Evolutionary conservation across 2,329 filamentous ascomycete species (phyloP).

Genomic region (Colletotrichum incanum): DNA sequence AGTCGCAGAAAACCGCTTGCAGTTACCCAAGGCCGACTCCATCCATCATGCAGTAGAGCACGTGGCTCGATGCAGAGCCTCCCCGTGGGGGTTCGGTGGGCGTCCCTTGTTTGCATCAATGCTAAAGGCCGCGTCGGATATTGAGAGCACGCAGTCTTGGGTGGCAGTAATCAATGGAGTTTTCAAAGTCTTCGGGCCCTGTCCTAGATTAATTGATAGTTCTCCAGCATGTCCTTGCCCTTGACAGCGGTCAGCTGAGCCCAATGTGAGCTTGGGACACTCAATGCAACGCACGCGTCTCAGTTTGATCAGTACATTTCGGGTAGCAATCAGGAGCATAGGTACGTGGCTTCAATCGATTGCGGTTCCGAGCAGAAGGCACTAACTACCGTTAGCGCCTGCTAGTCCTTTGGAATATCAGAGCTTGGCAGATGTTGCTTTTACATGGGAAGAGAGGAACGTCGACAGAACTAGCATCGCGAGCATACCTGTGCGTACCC

Average conservation of each 20-base stretch:
- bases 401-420: not conserved
- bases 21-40: not conserved
- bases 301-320: not conserved
- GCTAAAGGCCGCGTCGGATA: not conserved
- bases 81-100: not conserved
- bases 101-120: not conserved
- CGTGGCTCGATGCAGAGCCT: not conserved
- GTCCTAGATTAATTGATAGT: not conserved
- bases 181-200: not conserved
- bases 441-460: not conserved
- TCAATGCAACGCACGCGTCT: conserved; percentile 3
- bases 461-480: not conserved
- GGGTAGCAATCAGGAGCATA: not conserved
- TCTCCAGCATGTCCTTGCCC: not conserved
- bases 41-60: not conserved
- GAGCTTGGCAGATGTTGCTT: not conserved
- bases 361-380: too few species aligned
- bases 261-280: not conserved
- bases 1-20: not conserved
- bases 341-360: too few species aligned
- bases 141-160: not conserved
- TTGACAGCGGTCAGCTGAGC: not conserved
- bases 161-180: not conserved
- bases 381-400: too few species aligned
- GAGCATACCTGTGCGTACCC: not conserved